Evolutionary conservation across 2,329 filamentous ascomycete genomes (phyloP), one percentile per base, ranked within the genome.

Genomic region (Clarireedia sp.): DNA sequence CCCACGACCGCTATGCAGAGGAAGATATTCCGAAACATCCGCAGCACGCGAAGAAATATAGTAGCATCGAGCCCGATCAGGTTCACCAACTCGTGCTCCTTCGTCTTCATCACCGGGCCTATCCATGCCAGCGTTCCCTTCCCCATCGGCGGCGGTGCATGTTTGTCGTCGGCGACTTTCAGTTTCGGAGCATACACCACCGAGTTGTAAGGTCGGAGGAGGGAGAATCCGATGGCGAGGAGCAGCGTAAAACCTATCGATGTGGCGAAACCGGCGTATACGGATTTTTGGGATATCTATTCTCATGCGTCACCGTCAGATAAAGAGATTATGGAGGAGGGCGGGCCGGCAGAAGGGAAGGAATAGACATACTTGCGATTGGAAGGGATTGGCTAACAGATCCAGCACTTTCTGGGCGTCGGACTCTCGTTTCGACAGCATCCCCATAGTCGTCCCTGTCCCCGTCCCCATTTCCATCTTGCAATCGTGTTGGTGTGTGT

Each of bases 1-100:
- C 88, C 90, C 33, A 95, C 70, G 6, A 95, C 60, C 26, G 84
- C 80, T 54, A 96, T 73, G 7, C 81, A 73, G 26, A 87, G 68
- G 68, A 97, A 96, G 60, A 97, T 88, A 69, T 96, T 94, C 58
- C 94, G 85, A 67, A 89, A 89, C 94, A 99, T 97, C 62, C 85
- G 80, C 49, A 85, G 82, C 66, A 96, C 91, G 51, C 92, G 85
- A 62, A 99, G 75, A 70, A 99, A 97, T 48, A 99, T 74, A 8
- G 88, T 87, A 8, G 91, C 94, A 72, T 99, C 94, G 74, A 99
- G 77, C 49, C 94, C 94, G 40, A 96, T 85, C 64, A 87, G 83
- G n/a, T 87, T 79, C 23, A 96, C 78, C 59, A 96, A 72, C 14
- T 88, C 79, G 54, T 83, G 74, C 73, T 99, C 94, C 57, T 81